Evolutionary conservation across 2,329 filamentous ascomycete species (phyloP), one percentile per base, ranked within the genome.

Genomic region (Aspergillaceae sp.): DNA sequence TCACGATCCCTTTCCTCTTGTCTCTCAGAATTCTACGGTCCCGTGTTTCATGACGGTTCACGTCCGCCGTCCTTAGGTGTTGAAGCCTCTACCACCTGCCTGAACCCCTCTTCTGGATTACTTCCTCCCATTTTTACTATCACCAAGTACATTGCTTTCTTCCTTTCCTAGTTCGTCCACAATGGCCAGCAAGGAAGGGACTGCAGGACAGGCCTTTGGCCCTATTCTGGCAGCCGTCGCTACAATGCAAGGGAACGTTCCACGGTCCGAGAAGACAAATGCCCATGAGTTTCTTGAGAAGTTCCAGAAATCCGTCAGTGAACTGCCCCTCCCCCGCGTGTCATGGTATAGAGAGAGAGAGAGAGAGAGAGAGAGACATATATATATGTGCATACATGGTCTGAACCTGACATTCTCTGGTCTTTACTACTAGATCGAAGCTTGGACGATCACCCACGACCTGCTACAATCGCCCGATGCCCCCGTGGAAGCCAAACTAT

Each of bases 291-390:
- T 84, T 66, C 77, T 98, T 50, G 87, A 94, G 71, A 83, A 82
- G 58, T 98, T 97, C 71, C 92, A 98, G 78, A 98, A 98, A 80
- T 97, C 92, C 68, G 91, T 95, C 70, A 57, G 84, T 79, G 3
- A 3, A 32, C 45, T 43, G 44, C 48, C 50, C 48, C 53, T 56
- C 54, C 48, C 54, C 33, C 47, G 19, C 19, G 19, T 19, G 19
- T 19, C 19, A 19, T 19, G 19, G 19, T 19, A 19, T 19, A 19
- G 1, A 19, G 1, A 19, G 19, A 19, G 19, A 19, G 19, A 19
- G 19, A 19, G 19, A 19, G 2, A 19, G 19, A 19, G 19, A 19
- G 19, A 19, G 19, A 19, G 1, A 19, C 2, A 19, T 19, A 19
- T 19, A 19, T 19, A 19, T 19, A 19, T 19, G 19, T 19, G 19